Evolutionary conservation across 768 basidiomycete genomes (phyloP).

Genomic region (Termitomyces eurrhizus): DNA sequence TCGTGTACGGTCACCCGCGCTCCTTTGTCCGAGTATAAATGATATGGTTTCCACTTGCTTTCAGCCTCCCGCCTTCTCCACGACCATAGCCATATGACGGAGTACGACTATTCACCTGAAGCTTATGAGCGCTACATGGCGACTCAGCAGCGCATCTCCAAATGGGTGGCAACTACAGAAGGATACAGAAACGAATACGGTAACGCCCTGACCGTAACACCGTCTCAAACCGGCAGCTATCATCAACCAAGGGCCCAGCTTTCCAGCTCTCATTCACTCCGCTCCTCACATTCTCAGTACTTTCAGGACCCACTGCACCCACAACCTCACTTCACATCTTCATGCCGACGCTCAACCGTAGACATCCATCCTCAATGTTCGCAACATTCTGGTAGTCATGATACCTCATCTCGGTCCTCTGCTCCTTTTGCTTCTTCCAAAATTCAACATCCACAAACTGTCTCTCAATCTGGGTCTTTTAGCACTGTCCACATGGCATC

Average conservation of each 20-base stretch:
- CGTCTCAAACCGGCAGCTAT: neutral
- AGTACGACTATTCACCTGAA: constrained; percentile 48
- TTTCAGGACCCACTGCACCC: neutral
- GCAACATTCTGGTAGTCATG: neutral
- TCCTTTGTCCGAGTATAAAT: constrained; percentile 10
- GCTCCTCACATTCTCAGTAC: constrained; percentile 8
- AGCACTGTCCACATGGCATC: neutral
- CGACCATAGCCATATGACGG: constrained; percentile 33
- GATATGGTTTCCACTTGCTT: neutral
- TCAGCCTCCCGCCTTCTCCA: neutral
- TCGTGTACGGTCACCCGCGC: constrained; percentile 2
- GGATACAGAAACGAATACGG: constrained; percentile 15
- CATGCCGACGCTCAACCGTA: neutral
- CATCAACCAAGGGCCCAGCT: neutral
- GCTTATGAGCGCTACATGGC: constrained; percentile 40
- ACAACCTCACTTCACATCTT: neutral
- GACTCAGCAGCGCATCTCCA: constrained; percentile 36
- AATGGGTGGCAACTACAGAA: constrained; percentile 36
- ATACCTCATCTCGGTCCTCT: neutral
- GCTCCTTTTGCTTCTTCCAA: neutral
- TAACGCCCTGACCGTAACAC: constrained; percentile 10
- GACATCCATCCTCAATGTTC: neutral
- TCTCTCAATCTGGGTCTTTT: neutral
- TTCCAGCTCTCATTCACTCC: neutral
- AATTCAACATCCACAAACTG: neutral